Conservation (phyloP, 1,284 basidiomycete genomes). For the Xanthoconium separans region DNA sequence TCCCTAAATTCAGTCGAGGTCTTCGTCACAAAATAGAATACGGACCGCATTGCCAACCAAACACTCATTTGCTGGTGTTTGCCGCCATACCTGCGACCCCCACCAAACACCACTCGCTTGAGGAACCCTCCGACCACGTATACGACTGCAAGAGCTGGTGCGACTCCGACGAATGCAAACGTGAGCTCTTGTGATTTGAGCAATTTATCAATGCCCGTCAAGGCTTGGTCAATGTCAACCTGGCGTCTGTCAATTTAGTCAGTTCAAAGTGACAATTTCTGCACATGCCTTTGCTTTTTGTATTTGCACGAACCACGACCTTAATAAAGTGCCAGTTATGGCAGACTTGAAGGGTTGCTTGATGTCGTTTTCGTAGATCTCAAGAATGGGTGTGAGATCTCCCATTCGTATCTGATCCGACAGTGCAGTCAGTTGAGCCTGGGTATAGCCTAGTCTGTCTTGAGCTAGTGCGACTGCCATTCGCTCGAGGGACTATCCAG, state of each 20-base stretch:
- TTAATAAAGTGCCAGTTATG: constrained; percentile 78
- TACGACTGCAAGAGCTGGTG: constrained; percentile 83
- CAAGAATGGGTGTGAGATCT: constrained; percentile 85
- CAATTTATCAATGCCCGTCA: constrained; percentile 87
- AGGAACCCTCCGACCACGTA: constrained; percentile 67
- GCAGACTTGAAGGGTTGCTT: constrained; percentile 82
- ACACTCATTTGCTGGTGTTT: constrained; percentile 44
- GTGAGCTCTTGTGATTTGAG: constrained; percentile 95
- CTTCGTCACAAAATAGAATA: background rate
- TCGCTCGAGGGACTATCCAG: constrained; percentile 79
- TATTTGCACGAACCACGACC: constrained; percentile 89
- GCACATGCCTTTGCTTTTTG: constrained; percentile 91
- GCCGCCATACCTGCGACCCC: constrained; percentile 53
- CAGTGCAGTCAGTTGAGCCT: constrained; percentile 63
- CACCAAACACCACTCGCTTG: constrained; percentile 22
- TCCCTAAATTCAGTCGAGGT: constrained; percentile 6
- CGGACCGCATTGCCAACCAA: constrained; percentile 66
- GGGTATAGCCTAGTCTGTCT: constrained; percentile 71
- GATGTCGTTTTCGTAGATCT: constrained; percentile 92
- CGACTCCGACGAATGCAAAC: constrained; percentile 96
- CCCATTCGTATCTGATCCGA: constrained; percentile 72
- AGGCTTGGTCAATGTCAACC: constrained; percentile 89
- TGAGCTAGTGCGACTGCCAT: constrained; percentile 88
- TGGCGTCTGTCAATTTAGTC: constrained; percentile 29
- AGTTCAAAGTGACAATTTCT: background rate